Conservation (phyloP, 2,329 filamentous ascomycete species). For the Aspergillus sp. region DNA sequence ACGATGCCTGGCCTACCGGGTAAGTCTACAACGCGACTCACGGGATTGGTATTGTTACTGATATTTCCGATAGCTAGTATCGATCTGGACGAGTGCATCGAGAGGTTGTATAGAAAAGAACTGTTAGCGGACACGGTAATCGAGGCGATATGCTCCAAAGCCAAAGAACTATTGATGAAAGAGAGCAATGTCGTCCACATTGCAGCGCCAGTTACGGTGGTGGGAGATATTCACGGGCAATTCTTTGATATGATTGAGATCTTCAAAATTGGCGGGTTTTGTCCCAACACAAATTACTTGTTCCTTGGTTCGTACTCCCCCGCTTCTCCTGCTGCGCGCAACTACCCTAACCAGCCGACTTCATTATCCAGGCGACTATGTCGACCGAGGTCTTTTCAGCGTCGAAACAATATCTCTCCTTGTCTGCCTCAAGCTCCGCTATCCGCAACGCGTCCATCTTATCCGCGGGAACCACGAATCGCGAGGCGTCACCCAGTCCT, state of each 20-base stretch:
- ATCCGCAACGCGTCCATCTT: conserved; percentile 90
- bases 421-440: conserved; percentile 94
- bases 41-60: conserved; percentile 5
- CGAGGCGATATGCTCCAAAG: conserved; percentile 98
- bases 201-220: conserved; percentile 89
- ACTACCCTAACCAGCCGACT: conserved; percentile 8
- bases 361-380: conserved; percentile 76
- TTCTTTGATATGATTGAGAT: conserved; percentile 99
- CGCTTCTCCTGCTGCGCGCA: neutral
- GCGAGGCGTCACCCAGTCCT: conserved; percentile 95
- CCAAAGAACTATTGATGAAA: conserved; percentile 97
- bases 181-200: conserved; percentile 99
- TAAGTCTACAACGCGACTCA: conserved; percentile 24
- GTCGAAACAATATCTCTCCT: conserved; percentile 98
- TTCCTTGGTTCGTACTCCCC: conserved; percentile 74
- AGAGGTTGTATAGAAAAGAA: conserved; percentile 94
- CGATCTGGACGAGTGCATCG: conserved; percentile 97
- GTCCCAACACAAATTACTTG: conserved; percentile 96
- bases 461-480: conserved; percentile 99
- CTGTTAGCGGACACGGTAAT: conserved; percentile 96
- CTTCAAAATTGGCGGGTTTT: conserved; percentile 96
- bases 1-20: conserved; percentile 48
- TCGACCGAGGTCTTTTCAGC: conserved; percentile 96
- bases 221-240: conserved; percentile 97
- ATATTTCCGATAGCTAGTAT: conserved; percentile 70